Evolutionary conservation across 495 filamentous ascomycete species (phyloP).

Genomic region (Delitschia confertaspora): DNA sequence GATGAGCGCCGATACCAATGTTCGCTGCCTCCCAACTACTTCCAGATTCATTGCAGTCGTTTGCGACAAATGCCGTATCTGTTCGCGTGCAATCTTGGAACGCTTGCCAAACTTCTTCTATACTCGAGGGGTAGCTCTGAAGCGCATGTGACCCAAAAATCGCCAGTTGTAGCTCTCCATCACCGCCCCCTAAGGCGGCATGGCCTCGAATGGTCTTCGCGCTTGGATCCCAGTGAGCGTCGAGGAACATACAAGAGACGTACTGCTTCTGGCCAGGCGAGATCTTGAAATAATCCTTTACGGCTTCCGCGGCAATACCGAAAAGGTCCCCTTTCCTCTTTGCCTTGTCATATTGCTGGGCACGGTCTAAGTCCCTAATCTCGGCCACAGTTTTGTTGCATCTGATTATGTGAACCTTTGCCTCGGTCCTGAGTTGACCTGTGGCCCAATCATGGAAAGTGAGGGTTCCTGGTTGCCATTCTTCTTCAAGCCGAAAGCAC

Average conservation of each 20-base stretch:
- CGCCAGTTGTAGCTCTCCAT: constrained; percentile 65
- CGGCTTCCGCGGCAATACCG: constrained; percentile 63
- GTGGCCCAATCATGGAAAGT: constrained; percentile 59
- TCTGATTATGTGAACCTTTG: constrained; percentile 75
- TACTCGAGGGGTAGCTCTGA: constrained; percentile 72
- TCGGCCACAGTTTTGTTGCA: constrained; percentile 76
- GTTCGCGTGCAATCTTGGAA: constrained; percentile 84
- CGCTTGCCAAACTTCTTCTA: constrained; percentile 79
- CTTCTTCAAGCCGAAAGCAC: constrained; percentile 82
- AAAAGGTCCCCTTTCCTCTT: constrained; percentile 62
- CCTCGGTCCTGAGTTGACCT: constrained; percentile 75
- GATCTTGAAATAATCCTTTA: constrained; percentile 64
- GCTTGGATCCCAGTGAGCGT: constrained; percentile 75
- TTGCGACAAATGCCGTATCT: constrained; percentile 69
- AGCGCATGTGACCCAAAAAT: constrained; percentile 86
- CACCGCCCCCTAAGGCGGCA: constrained; percentile 64
- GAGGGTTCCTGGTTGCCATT: constrained; percentile 75
- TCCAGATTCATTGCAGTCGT: constrained; percentile 74
- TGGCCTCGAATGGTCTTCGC: constrained; percentile 65
- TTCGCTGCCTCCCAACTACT: constrained; percentile 89
- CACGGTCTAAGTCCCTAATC: constrained; percentile 64
- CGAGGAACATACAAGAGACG: constrained; percentile 72
- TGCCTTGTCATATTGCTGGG: constrained; percentile 68
- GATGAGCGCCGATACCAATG: constrained; percentile 82
- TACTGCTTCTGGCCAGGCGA: constrained; percentile 70